Evolutionary conservation across 1,284 basidiomycete species (phyloP).

Genomic region (Cerioporus squamosus): DNA sequence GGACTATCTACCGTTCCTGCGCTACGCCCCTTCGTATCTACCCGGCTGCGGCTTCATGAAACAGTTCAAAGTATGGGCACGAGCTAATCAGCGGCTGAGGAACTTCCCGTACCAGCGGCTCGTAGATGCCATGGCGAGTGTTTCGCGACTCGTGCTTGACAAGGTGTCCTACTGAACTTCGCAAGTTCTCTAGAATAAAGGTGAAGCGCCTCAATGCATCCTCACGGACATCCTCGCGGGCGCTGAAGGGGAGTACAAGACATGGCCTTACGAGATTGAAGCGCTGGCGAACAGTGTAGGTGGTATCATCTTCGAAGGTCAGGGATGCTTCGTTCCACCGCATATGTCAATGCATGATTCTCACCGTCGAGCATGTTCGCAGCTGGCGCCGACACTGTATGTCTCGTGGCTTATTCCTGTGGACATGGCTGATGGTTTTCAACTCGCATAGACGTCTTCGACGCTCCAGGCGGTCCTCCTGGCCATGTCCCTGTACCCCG

Average conservation of each 20-base stretch:
- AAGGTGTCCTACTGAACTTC: too few species aligned
- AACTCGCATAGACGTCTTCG: conserved; percentile 28
- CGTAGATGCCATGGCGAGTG: neutral
- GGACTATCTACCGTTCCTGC: conserved; percentile 14
- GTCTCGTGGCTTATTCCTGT: neutral
- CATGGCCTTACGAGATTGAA: neutral
- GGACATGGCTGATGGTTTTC: neutral
- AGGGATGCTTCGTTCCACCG: neutral
- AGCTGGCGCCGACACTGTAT: conserved; percentile 17
- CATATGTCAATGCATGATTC: neutral
- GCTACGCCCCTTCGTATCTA: conserved; percentile 15
- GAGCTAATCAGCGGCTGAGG: neutral
- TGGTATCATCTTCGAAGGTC: conserved; percentile 5
- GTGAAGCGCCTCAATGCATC: too few species aligned
- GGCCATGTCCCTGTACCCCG: conserved; percentile 10
- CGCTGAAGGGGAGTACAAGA: neutral
- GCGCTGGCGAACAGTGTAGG: neutral
- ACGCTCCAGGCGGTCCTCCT: conserved; percentile 23
- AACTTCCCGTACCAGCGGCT: neutral
- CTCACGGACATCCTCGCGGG: too few species aligned
- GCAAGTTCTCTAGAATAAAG: too few species aligned
- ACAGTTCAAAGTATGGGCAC: conserved; percentile 1
- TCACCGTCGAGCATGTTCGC: too few species aligned
- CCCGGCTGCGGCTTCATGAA: conserved; percentile 15
- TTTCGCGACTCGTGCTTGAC: neutral